Evolutionary conservation across 2,329 filamentous ascomycete species (phyloP), one percentile per base, ranked within the genome.

Genomic region (Botryotinia narcissicola): DNA sequence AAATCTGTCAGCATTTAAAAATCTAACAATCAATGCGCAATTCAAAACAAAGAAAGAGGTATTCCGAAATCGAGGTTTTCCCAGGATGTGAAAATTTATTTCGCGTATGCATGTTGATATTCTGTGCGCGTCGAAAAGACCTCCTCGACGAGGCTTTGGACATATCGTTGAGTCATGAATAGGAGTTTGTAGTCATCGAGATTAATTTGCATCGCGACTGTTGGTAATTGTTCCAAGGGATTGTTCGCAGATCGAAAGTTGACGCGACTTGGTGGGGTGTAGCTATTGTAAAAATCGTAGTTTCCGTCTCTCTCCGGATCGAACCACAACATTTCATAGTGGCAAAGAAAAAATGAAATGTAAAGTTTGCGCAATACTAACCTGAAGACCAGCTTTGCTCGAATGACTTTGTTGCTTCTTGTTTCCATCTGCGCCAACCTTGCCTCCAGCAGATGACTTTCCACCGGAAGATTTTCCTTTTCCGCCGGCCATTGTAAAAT

Each of bases 371-470:
- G 57, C 64, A 79, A 73, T 78, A 80, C 80, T 80, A 72, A 82
- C 80, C 78, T 81, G 80, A 73, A 82, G 80, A 77, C 80, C 80
- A 76, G 80, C 80, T 73, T 81, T 81, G 76, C 78, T 80, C 35
- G 80, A 82, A 75, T 82, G 80, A 70, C 79, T 81, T 74, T 81
- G 80, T 71, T 82, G 80, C 72, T 82, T 82, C 79, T 82, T 81
- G 74, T 73, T 78, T 64, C 76, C 78, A 74, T 81, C 80, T 37
- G 76, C 77, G 69, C 80, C 80, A 51, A 79, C 78, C 78, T 82
- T 82, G 73, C 80, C 80, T 76, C 80, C 80, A n/a, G 80, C 80
- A n/a, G 80, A 81, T 25, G 79, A 81, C 78, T 82, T 82, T 72
- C 80, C 80, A 68, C 79, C 80, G 32, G 79, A 81, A 74, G 79